A percentile compares a stretch with the other conserved stretches of the same genome.
Evolutionary conservation across 2,329 filamentous ascomycete genomes (phyloP).

Genomic region (Cladophialophora carrionii): DNA sequence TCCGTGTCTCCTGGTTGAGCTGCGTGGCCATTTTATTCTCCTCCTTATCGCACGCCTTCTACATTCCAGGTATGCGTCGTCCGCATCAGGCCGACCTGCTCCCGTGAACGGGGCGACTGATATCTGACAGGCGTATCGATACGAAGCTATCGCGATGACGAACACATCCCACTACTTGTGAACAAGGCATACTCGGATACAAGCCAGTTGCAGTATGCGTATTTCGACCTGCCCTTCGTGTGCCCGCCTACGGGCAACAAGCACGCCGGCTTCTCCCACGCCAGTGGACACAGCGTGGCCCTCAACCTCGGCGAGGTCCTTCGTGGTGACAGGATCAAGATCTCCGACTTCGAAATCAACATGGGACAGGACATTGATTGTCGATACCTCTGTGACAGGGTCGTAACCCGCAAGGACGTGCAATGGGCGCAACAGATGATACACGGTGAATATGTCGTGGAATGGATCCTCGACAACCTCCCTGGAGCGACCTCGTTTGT

Average conservation of each 20-base stretch:
- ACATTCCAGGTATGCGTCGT: slow-evolving; percentile 73
- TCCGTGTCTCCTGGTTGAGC: slow-evolving; percentile 41
- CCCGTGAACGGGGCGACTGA: slow-evolving; percentile 10
- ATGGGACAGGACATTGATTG: slow-evolving; percentile 78
- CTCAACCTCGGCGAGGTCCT: slow-evolving; percentile 86
- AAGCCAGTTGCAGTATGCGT: slow-evolving; percentile 88
- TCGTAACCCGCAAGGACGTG: slow-evolving; percentile 67
- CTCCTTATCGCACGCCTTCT: slow-evolving; percentile 69
- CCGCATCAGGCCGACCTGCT: background rate
- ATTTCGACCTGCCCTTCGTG: slow-evolving; percentile 84
- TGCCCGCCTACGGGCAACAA: slow-evolving; percentile 74
- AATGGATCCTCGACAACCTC: slow-evolving; percentile 93
- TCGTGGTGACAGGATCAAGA: slow-evolving; percentile 80
- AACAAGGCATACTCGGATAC: slow-evolving; percentile 92
- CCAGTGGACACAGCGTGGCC: slow-evolving; percentile 75
- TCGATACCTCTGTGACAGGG: slow-evolving; percentile 70
- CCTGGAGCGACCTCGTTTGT: slow-evolving; percentile 88
- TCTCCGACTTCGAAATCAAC: slow-evolving; percentile 77
- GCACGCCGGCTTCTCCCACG: slow-evolving; percentile 67
- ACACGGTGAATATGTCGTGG: slow-evolving; percentile 77
- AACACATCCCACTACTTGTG: slow-evolving; percentile 80
- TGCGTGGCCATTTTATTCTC: slow-evolving; percentile 53
- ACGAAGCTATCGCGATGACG: slow-evolving; percentile 74
- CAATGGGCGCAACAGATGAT: slow-evolving; percentile 72
- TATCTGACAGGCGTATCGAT: slow-evolving; percentile 72